Conservation (phyloP, 2,329 filamentous ascomycete species). For the Aspergillus brasiliensis region DNA sequence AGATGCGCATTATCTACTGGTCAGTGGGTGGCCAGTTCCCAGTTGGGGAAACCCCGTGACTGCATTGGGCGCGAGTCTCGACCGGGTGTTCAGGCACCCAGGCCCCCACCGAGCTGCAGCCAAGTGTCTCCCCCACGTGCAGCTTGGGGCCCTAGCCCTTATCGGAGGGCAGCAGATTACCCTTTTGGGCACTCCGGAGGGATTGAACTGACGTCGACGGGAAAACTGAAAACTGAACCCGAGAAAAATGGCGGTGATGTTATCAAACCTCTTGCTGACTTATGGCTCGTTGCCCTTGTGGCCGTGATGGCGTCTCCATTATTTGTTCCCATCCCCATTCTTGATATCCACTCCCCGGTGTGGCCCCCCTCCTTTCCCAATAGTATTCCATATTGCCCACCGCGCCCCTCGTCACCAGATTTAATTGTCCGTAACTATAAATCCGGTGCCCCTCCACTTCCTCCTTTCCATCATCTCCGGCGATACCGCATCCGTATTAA, state of each 20-base stretch:
- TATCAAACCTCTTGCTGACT: constrained; percentile 9
- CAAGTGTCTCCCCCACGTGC: constrained; percentile 17
- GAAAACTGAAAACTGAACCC: neutral
- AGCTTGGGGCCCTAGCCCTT: constrained; percentile 25
- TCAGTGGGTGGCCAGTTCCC: neutral
- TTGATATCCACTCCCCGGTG: neutral
- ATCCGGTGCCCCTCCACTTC: constrained; percentile 1
- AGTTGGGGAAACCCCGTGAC: constrained; percentile 16
- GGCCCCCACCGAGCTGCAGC: constrained; percentile 4
- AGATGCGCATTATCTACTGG: no score
- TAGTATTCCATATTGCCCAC: neutral
- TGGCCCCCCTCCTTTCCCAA: no score
- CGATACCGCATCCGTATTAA: neutral
- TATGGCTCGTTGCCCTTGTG: neutral
- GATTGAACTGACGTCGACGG: constrained; percentile 25
- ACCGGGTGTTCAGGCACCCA: constrained; percentile 21
- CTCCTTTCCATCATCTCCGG: neutral
- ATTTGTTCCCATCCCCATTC: neutral
- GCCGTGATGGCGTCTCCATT: neutral
- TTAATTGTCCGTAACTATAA: neutral
- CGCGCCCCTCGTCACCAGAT: neutral
- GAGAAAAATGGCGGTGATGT: constrained; percentile 20
- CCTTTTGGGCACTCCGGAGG: constrained; percentile 20
- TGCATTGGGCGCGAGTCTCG: neutral
- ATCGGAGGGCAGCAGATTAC: constrained; percentile 18